Evolutionary conservation across 805 yeast genomes (phyloP), one percentile per base, ranked within the genome.

Genomic region (Pichia phayaonensis): DNA sequence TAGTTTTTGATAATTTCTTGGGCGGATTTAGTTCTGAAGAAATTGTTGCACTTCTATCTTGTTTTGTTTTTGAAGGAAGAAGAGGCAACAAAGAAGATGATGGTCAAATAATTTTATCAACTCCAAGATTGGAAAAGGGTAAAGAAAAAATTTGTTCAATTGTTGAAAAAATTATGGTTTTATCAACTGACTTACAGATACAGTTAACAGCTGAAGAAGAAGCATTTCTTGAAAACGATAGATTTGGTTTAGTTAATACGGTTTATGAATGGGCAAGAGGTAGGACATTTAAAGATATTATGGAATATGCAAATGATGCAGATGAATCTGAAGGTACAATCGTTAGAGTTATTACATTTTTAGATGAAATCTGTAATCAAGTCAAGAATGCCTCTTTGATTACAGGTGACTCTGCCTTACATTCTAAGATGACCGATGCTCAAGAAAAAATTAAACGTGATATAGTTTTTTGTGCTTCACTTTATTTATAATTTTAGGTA

Each of bases 251-350:
- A 61, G 86, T 89, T 68, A 92, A 90, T 64, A 96, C 89, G 13
- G 96, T 92, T 5, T 94, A 92, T 65, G 97, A 94, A 68, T 94
- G 99, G 99, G 97, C 98, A 1, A 76, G 95, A 56, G 99, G 99
- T 2, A 76, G 84, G 74, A 77, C 95, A 0, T 94, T 94, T 72
- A 84, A 85, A 56, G 95, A 89, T 51, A 92, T 94, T 56, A 94
- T 90, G 84, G 84, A 80, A 53, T 76, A 89, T 56, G 87, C 96
- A 51, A 83, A 81, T 20, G 96, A 90, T 60, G 90, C 89, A 38
- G 62, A 57, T 47, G 70, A 66, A 47, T 64, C 66, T 22, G 99
- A 94, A 68, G 99, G 99, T 41, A 87, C 96, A 0, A 94, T 94
- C 62, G 99, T 94, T 22, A 78, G 99, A 62, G 98, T 94, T 5